phyloP scores from a whole-genome alignment of 1,284 basidiomycete species.

The Boletus semigastroideus region DNA sequence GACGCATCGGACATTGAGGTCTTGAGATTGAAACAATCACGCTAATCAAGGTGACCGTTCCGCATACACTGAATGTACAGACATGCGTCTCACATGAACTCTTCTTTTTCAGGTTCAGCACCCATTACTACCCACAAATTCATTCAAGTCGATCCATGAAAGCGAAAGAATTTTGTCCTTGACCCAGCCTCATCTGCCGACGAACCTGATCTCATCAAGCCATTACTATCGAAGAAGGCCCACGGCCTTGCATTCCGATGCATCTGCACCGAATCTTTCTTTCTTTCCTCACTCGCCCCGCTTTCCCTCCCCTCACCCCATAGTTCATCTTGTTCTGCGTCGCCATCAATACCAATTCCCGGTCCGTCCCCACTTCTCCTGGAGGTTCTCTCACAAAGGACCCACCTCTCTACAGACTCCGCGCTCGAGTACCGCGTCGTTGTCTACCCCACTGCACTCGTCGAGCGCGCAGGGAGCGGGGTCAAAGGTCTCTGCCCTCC shows the following conservation, averaged over 20 bases:
- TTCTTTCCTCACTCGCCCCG: conserved; percentile 18
- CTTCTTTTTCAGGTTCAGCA: too few relatives aligned
- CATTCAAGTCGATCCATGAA: too few relatives aligned
- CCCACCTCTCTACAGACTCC: conserved; percentile 66
- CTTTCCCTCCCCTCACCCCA: conserved; percentile 10
- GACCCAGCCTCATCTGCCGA: too few relatives aligned
- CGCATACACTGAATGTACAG: too few relatives aligned
- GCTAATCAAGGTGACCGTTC: too few relatives aligned
- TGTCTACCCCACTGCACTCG: conserved; percentile 62
- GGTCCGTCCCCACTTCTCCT: conserved; percentile 42
- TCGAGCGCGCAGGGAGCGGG: conserved; percentile 60
- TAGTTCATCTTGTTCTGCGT: neutral
- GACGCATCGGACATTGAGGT: too few relatives aligned
- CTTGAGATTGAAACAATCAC: too few relatives aligned
- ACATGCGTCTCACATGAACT: too few relatives aligned
- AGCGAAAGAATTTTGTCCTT: too few relatives aligned
- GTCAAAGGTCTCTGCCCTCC: conserved; percentile 57
- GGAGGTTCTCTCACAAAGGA: conserved; percentile 45
- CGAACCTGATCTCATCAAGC: too few relatives aligned
- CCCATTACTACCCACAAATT: too few relatives aligned
- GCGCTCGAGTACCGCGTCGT: conserved; percentile 74
- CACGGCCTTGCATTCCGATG: neutral
- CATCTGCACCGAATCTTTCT: conserved; percentile 12
- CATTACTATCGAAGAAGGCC: too few relatives aligned
- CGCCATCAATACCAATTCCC: conserved; percentile 6